Conservation (phyloP, 1,284 basidiomycete species). For the Puccinia triticina region DNA sequence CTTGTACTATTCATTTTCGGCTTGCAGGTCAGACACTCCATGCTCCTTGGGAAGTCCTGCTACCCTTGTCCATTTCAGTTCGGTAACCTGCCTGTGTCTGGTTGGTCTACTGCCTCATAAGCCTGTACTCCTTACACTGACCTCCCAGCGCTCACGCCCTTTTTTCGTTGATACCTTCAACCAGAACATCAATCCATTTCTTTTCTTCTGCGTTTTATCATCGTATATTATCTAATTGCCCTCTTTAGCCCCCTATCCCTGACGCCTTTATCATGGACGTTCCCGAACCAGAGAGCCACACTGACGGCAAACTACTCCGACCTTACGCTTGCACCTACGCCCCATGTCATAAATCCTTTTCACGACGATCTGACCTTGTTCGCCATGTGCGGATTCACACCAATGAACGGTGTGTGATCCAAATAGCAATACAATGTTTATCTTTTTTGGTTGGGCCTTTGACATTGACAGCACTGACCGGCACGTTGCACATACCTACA, state of each 20-base stretch:
- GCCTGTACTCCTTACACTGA: conserved; percentile 34
- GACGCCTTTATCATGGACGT: conserved; percentile 29
- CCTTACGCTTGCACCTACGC: conserved; percentile 61
- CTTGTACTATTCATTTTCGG: not conserved
- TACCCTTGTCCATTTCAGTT: not conserved
- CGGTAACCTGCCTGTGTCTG: conserved; percentile 3
- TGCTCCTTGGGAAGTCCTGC: conserved; percentile 11
- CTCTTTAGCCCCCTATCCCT: conserved; percentile 24
- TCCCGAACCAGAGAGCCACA: conserved; percentile 33
- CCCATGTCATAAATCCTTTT: conserved; percentile 63
- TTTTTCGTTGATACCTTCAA: conserved; percentile 33
- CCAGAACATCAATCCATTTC: conserved; percentile 36
- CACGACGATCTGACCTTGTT: conserved; percentile 63
- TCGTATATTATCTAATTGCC: conserved; percentile 30
- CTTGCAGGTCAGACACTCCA: not conserved
- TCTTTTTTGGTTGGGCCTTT: not conserved
- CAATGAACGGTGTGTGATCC: conserved; percentile 56
- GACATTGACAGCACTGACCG: conserved; percentile 22
- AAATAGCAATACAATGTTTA: not conserved
- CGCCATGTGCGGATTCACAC: conserved; percentile 63
- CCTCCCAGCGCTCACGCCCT: conserved; percentile 40
- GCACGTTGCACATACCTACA: conserved; percentile 19
- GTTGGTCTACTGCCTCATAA: conserved; percentile 15
- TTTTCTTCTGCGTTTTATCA: conserved; percentile 23
- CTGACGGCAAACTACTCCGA: conserved; percentile 52